A percentile compares a stretch with the other conserved stretches of the same genome.
These are phyloP conservation scores for Umbelopsis sp. DNA, from an alignment of 192 early-diverging fungal genomes.

Conservation along the genomic window DNA sequence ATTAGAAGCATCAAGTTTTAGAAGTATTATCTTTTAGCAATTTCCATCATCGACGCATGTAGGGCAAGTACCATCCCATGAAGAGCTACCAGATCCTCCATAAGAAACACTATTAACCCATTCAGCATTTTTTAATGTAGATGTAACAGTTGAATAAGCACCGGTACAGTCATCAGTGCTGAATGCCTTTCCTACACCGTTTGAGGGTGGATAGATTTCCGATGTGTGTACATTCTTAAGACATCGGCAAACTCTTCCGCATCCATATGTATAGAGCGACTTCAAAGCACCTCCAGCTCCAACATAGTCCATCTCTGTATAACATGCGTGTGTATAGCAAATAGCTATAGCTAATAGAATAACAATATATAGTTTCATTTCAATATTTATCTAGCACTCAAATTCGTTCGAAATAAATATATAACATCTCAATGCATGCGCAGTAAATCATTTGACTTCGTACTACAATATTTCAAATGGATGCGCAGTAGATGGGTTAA, in stretches of 20 bases:
- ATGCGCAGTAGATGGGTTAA: neutral
- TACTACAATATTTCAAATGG: neutral
- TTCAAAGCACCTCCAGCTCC: neutral
- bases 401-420: neutral
- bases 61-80: slow-evolving; percentile 2
- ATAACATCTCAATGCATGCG: neutral
- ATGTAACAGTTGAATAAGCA: neutral
- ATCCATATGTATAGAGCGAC: neutral
- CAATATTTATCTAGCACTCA: neutral
- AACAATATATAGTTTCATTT: neutral
- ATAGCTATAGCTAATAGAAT: neutral
- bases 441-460: neutral
- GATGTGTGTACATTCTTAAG: slow-evolving; percentile 1
- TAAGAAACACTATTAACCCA: slow-evolving; percentile 2
- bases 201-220: neutral
- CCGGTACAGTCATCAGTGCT: slow-evolving; percentile 1
- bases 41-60: neutral
- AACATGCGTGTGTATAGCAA: neutral
- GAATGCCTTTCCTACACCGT: neutral
- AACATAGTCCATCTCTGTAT: slow-evolving; percentile 2
- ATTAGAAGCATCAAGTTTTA: too few species aligned
- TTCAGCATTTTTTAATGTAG: neutral
- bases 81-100: slow-evolving; percentile 1
- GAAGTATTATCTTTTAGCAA: neutral
- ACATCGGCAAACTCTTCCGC: neutral